A percentile compares a stretch with the other conserved stretches of the same genome.
Evolutionary conservation across 169 alveolate genomes (phyloP).

Genomic region (Eimeria brunetti): DNA sequence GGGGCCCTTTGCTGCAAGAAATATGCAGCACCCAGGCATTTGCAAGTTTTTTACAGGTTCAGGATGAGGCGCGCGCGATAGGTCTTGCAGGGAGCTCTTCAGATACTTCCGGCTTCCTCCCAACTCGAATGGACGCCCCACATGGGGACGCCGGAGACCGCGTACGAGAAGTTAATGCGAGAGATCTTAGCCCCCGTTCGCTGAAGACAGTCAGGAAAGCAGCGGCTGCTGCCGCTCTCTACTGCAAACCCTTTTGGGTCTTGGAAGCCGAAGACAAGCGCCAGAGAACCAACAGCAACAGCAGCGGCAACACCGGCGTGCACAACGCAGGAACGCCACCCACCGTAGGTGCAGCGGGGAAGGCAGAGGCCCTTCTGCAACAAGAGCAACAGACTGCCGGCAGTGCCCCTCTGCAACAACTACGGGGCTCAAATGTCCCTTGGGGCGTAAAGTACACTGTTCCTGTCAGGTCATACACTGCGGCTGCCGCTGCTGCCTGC

Average conservation of each 20-base stretch:
- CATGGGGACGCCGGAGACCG: background rate
- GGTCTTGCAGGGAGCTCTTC: background rate
- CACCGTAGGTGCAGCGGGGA: background rate
- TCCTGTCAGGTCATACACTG: constrained; percentile 49
- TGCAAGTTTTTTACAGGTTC: constrained; percentile 57
- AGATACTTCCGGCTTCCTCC: background rate
- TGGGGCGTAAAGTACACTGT: constrained; percentile 65
- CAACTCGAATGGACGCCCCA: background rate
- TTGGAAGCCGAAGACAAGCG: constrained; percentile 2
- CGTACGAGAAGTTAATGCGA: background rate
- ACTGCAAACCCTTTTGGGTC: constrained; percentile 40
- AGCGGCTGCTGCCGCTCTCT: constrained; percentile 53
- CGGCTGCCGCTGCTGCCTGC: constrained; percentile 11
- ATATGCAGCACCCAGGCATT: constrained; percentile 65
- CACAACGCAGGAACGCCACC: background rate
- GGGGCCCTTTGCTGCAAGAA: constrained; percentile 39
- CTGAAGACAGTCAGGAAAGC: constrained; percentile 6
- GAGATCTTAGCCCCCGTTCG: constrained; percentile 37
- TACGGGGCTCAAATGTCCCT: constrained; percentile 25
- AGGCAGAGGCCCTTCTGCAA: background rate
- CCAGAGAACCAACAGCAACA: constrained; percentile 5
- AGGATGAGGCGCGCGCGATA: constrained; percentile 20
- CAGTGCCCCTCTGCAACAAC: constrained; percentile 2
- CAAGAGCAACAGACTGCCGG: constrained; percentile 23
- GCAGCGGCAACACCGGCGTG: constrained; percentile 8